A percentile compares a stretch with the other conserved stretches of the same genome.
Evolutionary conservation across 2,329 filamentous ascomycete genomes (phyloP).

Genomic region (Sclerotinia subarctica): DNA sequence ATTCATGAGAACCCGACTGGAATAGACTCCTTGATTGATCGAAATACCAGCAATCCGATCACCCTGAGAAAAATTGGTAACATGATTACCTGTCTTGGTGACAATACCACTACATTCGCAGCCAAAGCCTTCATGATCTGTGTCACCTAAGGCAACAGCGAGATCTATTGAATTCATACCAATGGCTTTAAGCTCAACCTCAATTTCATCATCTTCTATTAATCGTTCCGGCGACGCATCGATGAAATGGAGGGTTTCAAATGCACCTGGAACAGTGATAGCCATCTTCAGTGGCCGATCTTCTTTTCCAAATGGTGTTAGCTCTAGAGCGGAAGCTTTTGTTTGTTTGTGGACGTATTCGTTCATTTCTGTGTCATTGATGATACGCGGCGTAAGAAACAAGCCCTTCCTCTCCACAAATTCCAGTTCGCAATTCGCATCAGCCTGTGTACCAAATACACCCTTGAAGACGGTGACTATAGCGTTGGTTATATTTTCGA

Average conservation of each 20-base stretch:
- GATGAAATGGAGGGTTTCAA: slow-evolving; percentile 35
- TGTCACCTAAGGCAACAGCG: slow-evolving; percentile 37
- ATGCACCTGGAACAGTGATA: slow-evolving; percentile 30
- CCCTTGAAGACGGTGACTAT: slow-evolving; percentile 4
- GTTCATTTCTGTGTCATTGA: slow-evolving; percentile 29
- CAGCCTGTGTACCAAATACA: neutral
- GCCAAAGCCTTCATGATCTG: slow-evolving; percentile 37
- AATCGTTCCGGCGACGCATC: slow-evolving; percentile 24
- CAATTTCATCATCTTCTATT: slow-evolving; percentile 30
- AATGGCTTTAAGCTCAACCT: slow-evolving; percentile 37
- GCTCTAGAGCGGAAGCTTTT: slow-evolving; percentile 14
- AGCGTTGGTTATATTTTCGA: neutral
- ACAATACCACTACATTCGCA: slow-evolving; percentile 41
- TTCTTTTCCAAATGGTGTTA: slow-evolving; percentile 13
- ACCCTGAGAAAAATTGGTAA: slow-evolving; percentile 32
- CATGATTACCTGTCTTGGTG: slow-evolving; percentile 35
- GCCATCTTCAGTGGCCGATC: slow-evolving; percentile 29
- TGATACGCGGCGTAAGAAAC: slow-evolving; percentile 14
- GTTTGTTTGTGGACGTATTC: slow-evolving; percentile 25
- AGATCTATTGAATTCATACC: slow-evolving; percentile 38
- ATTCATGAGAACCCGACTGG: slow-evolving; percentile 30
- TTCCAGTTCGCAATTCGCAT: neutral
- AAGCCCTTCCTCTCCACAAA: slow-evolving; percentile 9
- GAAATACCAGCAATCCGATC: slow-evolving; percentile 37
- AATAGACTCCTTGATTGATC: slow-evolving; percentile 29